phyloP scores from a whole-genome alignment of 2,329 filamentous ascomycete genomes.

The Cercospora beticola region DNA sequence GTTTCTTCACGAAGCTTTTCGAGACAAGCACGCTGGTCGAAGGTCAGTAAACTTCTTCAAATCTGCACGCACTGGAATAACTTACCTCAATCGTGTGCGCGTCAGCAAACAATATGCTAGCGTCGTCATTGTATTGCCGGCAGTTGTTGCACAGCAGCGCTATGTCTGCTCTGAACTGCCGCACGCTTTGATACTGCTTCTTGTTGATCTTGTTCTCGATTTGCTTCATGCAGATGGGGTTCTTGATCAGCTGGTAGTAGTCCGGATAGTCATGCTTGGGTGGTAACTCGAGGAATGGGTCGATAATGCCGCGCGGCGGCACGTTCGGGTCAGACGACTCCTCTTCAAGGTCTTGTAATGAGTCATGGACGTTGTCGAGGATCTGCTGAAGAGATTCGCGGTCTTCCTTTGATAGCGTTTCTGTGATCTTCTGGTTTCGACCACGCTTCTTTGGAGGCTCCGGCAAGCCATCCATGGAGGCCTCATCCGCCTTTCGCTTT shows the following conservation, averaged over 20 bases:
- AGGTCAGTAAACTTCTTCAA: conserved; percentile 5
- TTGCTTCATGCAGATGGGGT: conserved; percentile 93
- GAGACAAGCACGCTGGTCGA: conserved; percentile 42
- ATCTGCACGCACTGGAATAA: conserved; percentile 22
- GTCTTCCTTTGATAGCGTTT: conserved; percentile 66
- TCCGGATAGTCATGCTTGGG: conserved; percentile 87
- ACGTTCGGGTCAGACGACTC: conserved; percentile 60
- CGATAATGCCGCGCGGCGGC: conserved; percentile 77
- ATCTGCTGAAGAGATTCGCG: conserved; percentile 78
- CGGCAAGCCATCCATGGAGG: conserved; percentile 66
- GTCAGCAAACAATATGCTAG: conserved; percentile 86
- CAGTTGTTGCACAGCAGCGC: conserved; percentile 85
- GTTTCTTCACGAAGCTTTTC: conserved; percentile 56
- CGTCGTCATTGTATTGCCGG: conserved; percentile 94
- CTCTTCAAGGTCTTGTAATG: conserved; percentile 80
- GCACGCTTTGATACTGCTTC: conserved; percentile 81
- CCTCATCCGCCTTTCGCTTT: conserved; percentile 83
- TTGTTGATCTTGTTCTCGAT: conserved; percentile 95
- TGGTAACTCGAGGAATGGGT: conserved; percentile 88
- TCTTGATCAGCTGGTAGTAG: conserved; percentile 90
- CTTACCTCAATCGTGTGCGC: conserved; percentile 89
- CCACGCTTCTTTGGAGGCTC: conserved; percentile 72
- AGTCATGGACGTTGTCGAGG: conserved; percentile 73
- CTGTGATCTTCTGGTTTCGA: conserved; percentile 66
- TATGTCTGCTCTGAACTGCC: conserved; percentile 80